These are phyloP conservation scores for Leccinum ochraceum DNA, from an alignment of 768 basidiomycete genomes.

Conservation along the genomic window DNA sequence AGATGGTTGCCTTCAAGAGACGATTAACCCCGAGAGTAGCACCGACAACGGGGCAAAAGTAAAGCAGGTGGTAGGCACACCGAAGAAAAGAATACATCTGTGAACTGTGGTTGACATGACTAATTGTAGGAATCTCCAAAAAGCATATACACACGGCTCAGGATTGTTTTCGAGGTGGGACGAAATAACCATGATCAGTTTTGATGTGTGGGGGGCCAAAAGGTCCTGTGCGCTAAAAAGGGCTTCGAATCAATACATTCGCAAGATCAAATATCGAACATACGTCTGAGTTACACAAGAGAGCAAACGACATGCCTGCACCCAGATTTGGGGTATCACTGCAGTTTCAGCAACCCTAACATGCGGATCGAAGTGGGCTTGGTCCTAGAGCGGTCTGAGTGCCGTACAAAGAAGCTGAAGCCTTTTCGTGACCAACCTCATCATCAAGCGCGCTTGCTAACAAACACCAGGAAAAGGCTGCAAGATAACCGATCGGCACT, in stretches of 20 bases:
- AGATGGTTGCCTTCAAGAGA: conserved; percentile 54
- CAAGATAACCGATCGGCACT: conserved; percentile 65
- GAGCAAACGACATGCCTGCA: conserved; percentile 53
- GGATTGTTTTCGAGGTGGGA: conserved; percentile 63
- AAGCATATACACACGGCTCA: conserved; percentile 42
- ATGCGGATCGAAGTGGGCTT: conserved; percentile 50
- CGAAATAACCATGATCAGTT: conserved; percentile 50
- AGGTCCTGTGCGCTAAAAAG: conserved; percentile 49
- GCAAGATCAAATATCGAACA: conserved; percentile 14
- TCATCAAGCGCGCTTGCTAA: conserved; percentile 50
- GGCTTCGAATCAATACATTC: background rate
- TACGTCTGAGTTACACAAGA: conserved; percentile 51
- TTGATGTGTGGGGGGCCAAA: conserved; percentile 56
- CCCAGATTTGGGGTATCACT: conserved; percentile 48
- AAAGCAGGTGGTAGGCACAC: conserved; percentile 45
- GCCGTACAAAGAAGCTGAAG: background rate
- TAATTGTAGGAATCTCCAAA: background rate
- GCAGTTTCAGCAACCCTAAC: conserved; percentile 55
- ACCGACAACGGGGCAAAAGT: conserved; percentile 45
- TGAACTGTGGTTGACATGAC: conserved; percentile 26
- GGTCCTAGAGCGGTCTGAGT: conserved; percentile 38
- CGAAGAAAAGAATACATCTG: conserved; percentile 47
- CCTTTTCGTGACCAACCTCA: conserved; percentile 26
- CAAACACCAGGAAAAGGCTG: conserved; percentile 53
- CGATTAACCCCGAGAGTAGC: conserved; percentile 52